phyloP scores from a whole-genome alignment of 768 basidiomycete genomes.

The Kwoniella heveanensis region DNA sequence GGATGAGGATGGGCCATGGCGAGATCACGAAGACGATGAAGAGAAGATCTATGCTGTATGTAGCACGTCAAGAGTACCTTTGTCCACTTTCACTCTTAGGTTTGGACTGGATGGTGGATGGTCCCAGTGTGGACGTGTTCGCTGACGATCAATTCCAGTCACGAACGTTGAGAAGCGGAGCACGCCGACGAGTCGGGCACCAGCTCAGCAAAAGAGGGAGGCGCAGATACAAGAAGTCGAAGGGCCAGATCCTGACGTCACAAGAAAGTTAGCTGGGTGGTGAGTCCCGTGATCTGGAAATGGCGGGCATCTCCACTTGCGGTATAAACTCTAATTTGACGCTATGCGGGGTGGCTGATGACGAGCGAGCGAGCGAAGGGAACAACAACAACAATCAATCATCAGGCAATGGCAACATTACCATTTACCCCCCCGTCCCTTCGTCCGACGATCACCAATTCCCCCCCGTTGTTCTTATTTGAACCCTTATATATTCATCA shows the following conservation, averaged over 20 bases:
- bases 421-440: too few species aligned
- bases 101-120: too few species aligned
- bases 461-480: neutral
- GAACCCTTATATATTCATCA: too few species aligned
- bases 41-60: neutral
- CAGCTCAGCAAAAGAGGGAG: too few species aligned
- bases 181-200: too few species aligned
- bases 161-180: neutral
- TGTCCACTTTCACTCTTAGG: too few species aligned
- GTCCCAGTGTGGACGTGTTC: slow-evolving; percentile 4
- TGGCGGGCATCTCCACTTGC: neutral
- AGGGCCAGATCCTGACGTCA: neutral
- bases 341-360: neutral
- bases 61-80: neutral
- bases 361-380: neutral
- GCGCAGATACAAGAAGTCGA: neutral
- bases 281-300: neutral
- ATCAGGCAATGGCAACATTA: neutral
- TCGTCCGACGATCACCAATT: too few species aligned
- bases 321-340: neutral
- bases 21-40: neutral
- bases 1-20: slow-evolving; percentile 23
- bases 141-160: too few species aligned
- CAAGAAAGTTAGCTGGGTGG: neutral
- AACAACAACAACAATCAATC: slow-evolving; percentile 1